phyloP scores from a whole-genome alignment of 495 filamentous ascomycete species.

The Hypoxylon fragiforme region DNA sequence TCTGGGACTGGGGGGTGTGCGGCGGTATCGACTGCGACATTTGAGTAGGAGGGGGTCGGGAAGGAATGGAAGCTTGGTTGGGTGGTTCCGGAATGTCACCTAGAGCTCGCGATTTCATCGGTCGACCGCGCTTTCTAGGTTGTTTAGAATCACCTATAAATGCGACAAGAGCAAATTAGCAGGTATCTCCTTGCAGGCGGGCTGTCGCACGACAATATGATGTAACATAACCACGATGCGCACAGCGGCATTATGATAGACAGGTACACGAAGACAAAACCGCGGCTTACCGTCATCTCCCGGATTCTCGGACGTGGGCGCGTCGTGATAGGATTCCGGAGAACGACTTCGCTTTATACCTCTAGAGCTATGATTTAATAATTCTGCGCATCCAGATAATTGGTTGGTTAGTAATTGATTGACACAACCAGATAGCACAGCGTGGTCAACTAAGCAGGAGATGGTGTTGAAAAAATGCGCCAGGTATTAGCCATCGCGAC shows the following conservation, averaged over 20 bases:
- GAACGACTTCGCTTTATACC: constrained; percentile 94
- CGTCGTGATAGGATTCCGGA: constrained; percentile 73
- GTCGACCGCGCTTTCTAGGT: constrained; percentile 83
- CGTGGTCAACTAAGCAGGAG: constrained; percentile 21
- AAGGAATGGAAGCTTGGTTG: constrained; percentile 58
- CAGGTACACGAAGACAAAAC: constrained; percentile 45
- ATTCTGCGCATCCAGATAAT: constrained; percentile 39
- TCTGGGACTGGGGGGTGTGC: constrained; percentile 80
- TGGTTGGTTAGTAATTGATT: constrained; percentile 28
- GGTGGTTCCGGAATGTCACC: constrained; percentile 50
- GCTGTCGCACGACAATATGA: constrained; percentile 43
- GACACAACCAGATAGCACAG: constrained; percentile 33
- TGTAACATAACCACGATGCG: constrained; percentile 38
- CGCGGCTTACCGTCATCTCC: constrained; percentile 82
- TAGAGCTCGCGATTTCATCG: constrained; percentile 65
- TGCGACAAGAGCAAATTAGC: constrained; percentile 44
- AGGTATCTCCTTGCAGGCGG: constrained; percentile 33
- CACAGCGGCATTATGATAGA: constrained; percentile 38
- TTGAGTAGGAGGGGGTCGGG: constrained; percentile 28
- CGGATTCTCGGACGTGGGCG: constrained; percentile 58
- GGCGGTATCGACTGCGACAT: constrained; percentile 56
- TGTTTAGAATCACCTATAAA: constrained; percentile 57
- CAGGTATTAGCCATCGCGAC: constrained; percentile 31
- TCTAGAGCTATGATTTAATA: constrained; percentile 55
- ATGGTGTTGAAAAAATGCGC: constrained; percentile 35